These are phyloP conservation scores for Ceratocystiopsis minuta DNA, from an alignment of 2,329 filamentous ascomycete genomes.

Conservation along the genomic window DNA sequence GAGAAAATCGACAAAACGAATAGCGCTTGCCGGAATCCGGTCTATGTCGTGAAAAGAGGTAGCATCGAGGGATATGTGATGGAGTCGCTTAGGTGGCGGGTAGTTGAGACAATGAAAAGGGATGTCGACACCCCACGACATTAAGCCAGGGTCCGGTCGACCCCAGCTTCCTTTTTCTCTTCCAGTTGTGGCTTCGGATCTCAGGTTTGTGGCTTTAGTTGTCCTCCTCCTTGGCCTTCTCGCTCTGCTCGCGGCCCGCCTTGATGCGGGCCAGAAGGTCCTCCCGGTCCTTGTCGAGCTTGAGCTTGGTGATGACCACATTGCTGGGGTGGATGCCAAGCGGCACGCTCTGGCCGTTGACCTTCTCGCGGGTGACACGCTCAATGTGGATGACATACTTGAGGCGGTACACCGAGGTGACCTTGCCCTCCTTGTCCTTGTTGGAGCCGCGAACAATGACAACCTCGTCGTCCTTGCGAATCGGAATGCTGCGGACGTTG, in stretches of 20 bases:
- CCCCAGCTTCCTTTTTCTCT: no score
- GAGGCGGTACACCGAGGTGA: constrained; percentile 93
- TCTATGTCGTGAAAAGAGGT: not conserved
- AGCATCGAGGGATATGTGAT: not conserved
- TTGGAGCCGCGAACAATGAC: constrained; percentile 78
- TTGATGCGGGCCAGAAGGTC: constrained; percentile 73
- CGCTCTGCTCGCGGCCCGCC: constrained; percentile 56
- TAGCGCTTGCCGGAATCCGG: not conserved
- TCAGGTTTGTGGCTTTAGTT: constrained; percentile 17
- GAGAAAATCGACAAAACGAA: not conserved
- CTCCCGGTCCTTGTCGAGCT: constrained; percentile 93
- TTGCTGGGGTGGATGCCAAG: constrained; percentile 92
- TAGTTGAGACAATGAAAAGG: no score
- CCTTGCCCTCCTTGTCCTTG: constrained; percentile 98
- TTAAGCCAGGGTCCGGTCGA: no score
- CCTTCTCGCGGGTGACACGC: constrained; percentile 93
- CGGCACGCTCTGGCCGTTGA: constrained; percentile 86
- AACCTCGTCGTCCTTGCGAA: constrained; percentile 97
- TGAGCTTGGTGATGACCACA: constrained; percentile 96
- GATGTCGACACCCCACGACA: no score
- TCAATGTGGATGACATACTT: constrained; percentile 97
- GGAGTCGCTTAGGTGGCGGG: no score
- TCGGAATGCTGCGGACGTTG: constrained; percentile 91
- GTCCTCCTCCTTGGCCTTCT: constrained; percentile 51
- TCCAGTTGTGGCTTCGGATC: no score